Evolutionary conservation across 208 protist genomes (phyloP).

Genomic region (Polymyxa betae): DNA sequence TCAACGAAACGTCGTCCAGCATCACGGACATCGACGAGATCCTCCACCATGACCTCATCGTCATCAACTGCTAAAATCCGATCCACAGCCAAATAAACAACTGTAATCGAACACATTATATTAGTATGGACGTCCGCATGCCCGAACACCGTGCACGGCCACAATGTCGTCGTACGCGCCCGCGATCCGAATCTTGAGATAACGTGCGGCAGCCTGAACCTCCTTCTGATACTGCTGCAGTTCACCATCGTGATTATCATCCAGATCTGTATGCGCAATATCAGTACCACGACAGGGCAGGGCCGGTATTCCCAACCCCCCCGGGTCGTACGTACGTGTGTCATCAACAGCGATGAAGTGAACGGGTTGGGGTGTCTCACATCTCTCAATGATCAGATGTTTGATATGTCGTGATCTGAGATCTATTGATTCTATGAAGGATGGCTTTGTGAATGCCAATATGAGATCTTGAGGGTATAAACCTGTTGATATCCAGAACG

Average conservation of each 20-base stretch:
- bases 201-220: background rate
- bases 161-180: slow-evolving; percentile 48
- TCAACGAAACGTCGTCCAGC: background rate
- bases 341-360: background rate
- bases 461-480: slow-evolving; percentile 19
- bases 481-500: slow-evolving; percentile 21
- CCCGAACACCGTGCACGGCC: background rate
- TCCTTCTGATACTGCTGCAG: background rate
- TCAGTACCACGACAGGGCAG: background rate
- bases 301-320: background rate
- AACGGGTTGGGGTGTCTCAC: slow-evolving; percentile 12
- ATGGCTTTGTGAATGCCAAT: slow-evolving; percentile 33
- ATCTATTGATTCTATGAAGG: background rate
- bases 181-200: slow-evolving; percentile 31
- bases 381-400: background rate
- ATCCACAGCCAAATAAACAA: too few species aligned
- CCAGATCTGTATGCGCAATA: slow-evolving; percentile 22
- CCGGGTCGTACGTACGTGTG: background rate
- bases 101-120: too few species aligned
- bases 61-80: too few species aligned
- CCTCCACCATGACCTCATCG: too few species aligned
- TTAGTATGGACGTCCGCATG: background rate
- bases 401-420: background rate
- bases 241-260: background rate
- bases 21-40: too few species aligned